phyloP scores from a whole-genome alignment of 208 protist genomes.

The Leishmania aethiopica region DNA sequence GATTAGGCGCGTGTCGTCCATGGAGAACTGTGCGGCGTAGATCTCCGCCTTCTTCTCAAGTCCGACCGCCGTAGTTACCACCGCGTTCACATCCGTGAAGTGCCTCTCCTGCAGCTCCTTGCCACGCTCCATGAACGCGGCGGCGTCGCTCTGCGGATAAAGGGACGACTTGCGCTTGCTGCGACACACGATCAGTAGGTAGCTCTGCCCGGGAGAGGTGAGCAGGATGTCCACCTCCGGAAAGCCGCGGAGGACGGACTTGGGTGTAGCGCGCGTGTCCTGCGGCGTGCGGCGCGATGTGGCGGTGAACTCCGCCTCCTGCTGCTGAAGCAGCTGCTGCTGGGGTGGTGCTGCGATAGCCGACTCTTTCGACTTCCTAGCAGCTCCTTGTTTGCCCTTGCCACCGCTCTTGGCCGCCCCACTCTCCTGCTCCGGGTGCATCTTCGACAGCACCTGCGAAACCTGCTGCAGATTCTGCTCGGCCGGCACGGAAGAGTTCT shows the following conservation, averaged over 20 bases:
- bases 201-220: slow-evolving; percentile 61
- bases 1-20: slow-evolving; percentile 53
- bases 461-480: slow-evolving; percentile 35
- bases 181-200: slow-evolving; percentile 66
- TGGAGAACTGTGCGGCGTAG: slow-evolving; percentile 54
- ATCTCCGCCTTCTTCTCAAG: slow-evolving; percentile 60
- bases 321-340: not conserved
- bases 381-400: not conserved
- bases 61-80: slow-evolving; percentile 36
- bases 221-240: slow-evolving; percentile 65
- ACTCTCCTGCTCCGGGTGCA: slow-evolving; percentile 1
- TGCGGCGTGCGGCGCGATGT: slow-evolving; percentile 28
- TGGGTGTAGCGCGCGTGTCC: slow-evolving; percentile 26
- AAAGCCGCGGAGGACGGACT: slow-evolving; percentile 58
- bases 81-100: slow-evolving; percentile 45
- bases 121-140: slow-evolving; percentile 49
- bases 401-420: not conserved
- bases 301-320: slow-evolving; percentile 19
- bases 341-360: not conserved
- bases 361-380: not conserved
- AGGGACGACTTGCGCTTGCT: slow-evolving; percentile 62
- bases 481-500: slow-evolving; percentile 19
- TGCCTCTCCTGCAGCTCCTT: slow-evolving; percentile 64
- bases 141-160: slow-evolving; percentile 52
- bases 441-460: slow-evolving; percentile 16